Evolutionary conservation across 23 red algal genomes (phyloP).

Genomic region (Rhodosorus marinus): DNA sequence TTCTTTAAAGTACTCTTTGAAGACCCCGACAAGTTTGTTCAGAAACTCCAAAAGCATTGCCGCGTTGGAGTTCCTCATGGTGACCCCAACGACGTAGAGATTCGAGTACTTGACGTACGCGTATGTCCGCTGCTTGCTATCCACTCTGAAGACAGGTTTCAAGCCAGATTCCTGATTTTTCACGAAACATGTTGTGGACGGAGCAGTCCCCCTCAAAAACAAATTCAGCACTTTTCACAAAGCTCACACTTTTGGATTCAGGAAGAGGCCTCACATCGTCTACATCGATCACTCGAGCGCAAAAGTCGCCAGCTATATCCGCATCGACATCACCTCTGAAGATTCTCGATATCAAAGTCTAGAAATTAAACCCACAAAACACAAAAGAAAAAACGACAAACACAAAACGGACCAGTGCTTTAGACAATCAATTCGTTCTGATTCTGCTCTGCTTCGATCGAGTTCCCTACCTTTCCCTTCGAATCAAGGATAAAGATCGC

Average conservation of each 20-base stretch:
- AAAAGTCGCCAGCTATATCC: conserved; percentile 37
- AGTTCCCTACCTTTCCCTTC: conserved; percentile 22
- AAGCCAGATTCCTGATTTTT: conserved; percentile 19
- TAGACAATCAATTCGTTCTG: background rate
- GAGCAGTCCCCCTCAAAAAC: background rate
- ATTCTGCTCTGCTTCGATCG: background rate
- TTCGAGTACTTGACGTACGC: conserved; percentile 59
- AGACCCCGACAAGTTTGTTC: conserved; percentile 59
- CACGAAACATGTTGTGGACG: background rate
- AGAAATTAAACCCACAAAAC: background rate
- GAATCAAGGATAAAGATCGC: conserved; percentile 78
- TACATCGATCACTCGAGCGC: conserved; percentile 32
- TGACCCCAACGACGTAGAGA: conserved; percentile 72
- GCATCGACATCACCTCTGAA: conserved; percentile 58
- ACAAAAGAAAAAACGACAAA: background rate
- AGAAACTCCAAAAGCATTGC: conserved; percentile 75
- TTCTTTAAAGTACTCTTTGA: conserved; percentile 63
- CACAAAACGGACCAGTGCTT: background rate
- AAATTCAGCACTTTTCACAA: background rate
- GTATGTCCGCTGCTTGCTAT: conserved; percentile 47
- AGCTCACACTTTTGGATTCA: background rate
- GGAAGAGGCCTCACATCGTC: conserved; percentile 11
- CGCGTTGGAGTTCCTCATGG: conserved; percentile 36
- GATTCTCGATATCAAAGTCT: conserved; percentile 47
- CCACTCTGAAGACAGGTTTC: conserved; percentile 29